Evolutionary conservation across 2,329 filamentous ascomycete species (phyloP).

Genomic region (Clonostachys chloroleuca): DNA sequence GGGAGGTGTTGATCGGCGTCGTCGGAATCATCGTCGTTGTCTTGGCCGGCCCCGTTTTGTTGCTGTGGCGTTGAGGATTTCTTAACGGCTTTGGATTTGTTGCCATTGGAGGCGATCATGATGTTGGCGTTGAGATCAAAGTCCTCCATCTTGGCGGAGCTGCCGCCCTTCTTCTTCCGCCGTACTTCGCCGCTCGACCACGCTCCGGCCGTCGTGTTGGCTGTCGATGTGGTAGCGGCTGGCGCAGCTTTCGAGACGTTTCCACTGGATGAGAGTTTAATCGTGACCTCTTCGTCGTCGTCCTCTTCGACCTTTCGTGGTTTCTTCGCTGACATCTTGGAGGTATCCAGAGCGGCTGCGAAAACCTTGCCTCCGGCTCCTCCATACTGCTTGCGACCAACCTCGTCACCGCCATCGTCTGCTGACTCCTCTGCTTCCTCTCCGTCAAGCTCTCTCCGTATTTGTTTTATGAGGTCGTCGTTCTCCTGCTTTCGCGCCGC

Average conservation of each 20-base stretch:
- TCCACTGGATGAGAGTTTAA: slow-evolving; percentile 12
- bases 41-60: slow-evolving; percentile 19
- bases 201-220: slow-evolving; percentile 22
- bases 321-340: slow-evolving; percentile 19
- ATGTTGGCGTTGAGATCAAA: slow-evolving; percentile 33
- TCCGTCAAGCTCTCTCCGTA: slow-evolving; percentile 69
- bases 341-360: slow-evolving; percentile 19
- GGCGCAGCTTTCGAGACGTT: slow-evolving; percentile 9
- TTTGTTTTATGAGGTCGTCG: slow-evolving; percentile 66
- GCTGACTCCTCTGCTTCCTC: slow-evolving; percentile 43
- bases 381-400: slow-evolving; percentile 70
- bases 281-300: slow-evolving; percentile 16
- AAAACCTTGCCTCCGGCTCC: slow-evolving; percentile 28
- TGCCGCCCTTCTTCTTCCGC: slow-evolving; percentile 28
- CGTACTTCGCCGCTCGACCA: slow-evolving; percentile 34
- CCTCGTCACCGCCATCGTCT: slow-evolving; percentile 49
- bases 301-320: slow-evolving; percentile 14
- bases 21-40: slow-evolving; percentile 32
- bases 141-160: slow-evolving; percentile 21
- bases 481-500: slow-evolving; percentile 73
- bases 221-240: background rate
- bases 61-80: slow-evolving; percentile 5
- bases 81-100: slow-evolving; percentile 2
- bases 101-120: slow-evolving; percentile 5
- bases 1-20: slow-evolving; percentile 41